Percentiles rank a stretch among this genome's conserved stretches.
Conservation (phyloP, 1,284 basidiomycete genomes). For the Ganoderma lingzhi region DNA sequence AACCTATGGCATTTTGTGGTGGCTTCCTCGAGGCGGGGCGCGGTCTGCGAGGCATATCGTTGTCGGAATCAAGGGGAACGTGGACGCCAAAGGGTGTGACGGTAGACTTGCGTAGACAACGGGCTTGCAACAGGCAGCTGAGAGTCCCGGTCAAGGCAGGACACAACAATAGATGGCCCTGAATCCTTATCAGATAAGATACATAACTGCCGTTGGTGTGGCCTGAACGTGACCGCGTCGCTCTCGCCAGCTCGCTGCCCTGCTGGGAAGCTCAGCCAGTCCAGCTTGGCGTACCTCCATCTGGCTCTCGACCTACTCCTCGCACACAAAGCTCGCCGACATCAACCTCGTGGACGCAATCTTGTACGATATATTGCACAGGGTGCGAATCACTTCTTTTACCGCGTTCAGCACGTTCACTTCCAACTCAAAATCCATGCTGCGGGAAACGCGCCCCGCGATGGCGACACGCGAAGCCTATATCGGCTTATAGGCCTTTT, state of each 20-base stretch:
- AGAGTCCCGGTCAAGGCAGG: neutral
- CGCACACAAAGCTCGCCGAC: neutral
- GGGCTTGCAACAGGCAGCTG: neutral
- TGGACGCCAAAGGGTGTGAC: neutral
- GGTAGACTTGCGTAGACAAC: neutral
- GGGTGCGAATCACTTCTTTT: neutral
- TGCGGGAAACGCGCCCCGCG: constrained; percentile 9
- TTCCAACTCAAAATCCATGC: constrained; percentile 1
- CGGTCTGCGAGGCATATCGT: constrained; percentile 41
- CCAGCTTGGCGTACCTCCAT: neutral
- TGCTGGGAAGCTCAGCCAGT: neutral
- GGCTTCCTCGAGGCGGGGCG: constrained; percentile 39
- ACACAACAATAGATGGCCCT: neutral
- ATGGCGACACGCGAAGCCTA: constrained; percentile 23
- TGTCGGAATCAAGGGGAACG: neutral
- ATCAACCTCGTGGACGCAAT: neutral
- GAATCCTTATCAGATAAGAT: constrained; percentile 21
- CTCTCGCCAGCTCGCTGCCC: neutral
- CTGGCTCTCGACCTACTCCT: neutral
- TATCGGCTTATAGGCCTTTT: constrained; percentile 4
- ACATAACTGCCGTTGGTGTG: neutral
- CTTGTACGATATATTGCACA: neutral
- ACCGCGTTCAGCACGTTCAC: neutral
- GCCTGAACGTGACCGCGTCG: constrained; percentile 16
- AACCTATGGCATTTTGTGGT: constrained; percentile 17